phyloP scores from a whole-genome alignment of 75 land plant genomes.

The Picea glauca region DNA sequence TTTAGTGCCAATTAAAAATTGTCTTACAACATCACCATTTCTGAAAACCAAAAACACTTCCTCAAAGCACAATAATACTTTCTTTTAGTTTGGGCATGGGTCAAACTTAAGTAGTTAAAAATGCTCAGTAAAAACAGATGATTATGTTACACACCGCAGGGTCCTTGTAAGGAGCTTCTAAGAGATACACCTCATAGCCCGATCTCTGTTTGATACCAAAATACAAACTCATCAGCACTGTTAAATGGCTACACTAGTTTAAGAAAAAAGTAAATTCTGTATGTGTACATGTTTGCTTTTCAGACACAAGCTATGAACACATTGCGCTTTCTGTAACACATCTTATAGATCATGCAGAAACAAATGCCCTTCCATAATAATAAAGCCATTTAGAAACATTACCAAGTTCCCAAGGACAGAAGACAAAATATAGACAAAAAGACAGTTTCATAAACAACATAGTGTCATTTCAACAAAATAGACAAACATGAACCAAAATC shows the following conservation, averaged over 20 bases:
- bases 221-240: conserved; percentile 4
- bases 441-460: background rate
- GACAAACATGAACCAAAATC: background rate
- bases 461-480: background rate
- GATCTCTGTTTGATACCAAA: conserved; percentile 50
- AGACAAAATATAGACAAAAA: background rate
- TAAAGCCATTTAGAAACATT: background rate
- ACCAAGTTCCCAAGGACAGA: background rate
- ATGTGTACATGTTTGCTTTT: background rate
- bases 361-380: background rate
- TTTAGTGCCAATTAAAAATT: background rate
- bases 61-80: too few relatives aligned
- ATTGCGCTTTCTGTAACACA: background rate
- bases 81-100: too few relatives aligned
- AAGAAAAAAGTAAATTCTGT: conserved; percentile 2
- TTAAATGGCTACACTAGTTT: background rate
- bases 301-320: background rate
- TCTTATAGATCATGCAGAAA: background rate
- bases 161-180: conserved; percentile 83
- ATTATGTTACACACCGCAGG: conserved; percentile 43
- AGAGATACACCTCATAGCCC: conserved; percentile 81
- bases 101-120: too few relatives aligned
- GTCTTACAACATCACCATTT: too few relatives aligned
- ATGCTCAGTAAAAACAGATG: too few relatives aligned
- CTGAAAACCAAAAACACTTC: too few relatives aligned